Evolutionary conservation across 805 yeast genomes (phyloP).

Genomic region (Kurtzmaniella cleridarum): DNA sequence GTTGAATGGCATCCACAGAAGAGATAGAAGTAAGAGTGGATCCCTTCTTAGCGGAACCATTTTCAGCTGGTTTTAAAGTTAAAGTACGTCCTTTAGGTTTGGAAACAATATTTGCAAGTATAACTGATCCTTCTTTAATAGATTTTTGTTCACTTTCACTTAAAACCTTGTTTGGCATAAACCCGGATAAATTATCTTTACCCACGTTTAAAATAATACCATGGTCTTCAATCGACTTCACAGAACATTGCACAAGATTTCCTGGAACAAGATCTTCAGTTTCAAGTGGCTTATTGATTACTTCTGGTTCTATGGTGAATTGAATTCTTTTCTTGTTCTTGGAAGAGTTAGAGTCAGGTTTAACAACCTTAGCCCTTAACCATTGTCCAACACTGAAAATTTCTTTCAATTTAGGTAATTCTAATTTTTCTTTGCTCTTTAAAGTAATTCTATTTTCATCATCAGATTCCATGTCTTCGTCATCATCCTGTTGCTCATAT

Average conservation of each 20-base stretch:
- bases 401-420: slow-evolving; percentile 51
- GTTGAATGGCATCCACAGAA: slow-evolving; percentile 73
- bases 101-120: slow-evolving; percentile 52
- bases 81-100: slow-evolving; percentile 49
- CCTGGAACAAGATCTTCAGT: slow-evolving; percentile 64
- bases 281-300: slow-evolving; percentile 56
- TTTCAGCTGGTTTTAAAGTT: slow-evolving; percentile 43
- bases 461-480: slow-evolving; percentile 27
- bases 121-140: slow-evolving; percentile 58
- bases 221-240: slow-evolving; percentile 84
- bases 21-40: slow-evolving; percentile 50
- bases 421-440: slow-evolving; percentile 20
- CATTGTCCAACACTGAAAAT: slow-evolving; percentile 75
- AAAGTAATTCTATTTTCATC: slow-evolving; percentile 25
- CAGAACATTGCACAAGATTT: slow-evolving; percentile 66
- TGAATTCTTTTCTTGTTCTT: slow-evolving; percentile 58
- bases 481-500: slow-evolving; percentile 37
- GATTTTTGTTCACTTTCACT: slow-evolving; percentile 28
- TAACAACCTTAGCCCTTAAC: slow-evolving; percentile 75
- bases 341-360: slow-evolving; percentile 34
- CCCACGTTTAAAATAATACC: slow-evolving; percentile 81
- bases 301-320: slow-evolving; percentile 67
- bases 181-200: slow-evolving; percentile 51
- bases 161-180: slow-evolving; percentile 68
- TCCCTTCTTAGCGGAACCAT: slow-evolving; percentile 36